Evolutionary conservation across 139 green algal species (phyloP).

Genomic region (Yamagishiella unicocca): DNA sequence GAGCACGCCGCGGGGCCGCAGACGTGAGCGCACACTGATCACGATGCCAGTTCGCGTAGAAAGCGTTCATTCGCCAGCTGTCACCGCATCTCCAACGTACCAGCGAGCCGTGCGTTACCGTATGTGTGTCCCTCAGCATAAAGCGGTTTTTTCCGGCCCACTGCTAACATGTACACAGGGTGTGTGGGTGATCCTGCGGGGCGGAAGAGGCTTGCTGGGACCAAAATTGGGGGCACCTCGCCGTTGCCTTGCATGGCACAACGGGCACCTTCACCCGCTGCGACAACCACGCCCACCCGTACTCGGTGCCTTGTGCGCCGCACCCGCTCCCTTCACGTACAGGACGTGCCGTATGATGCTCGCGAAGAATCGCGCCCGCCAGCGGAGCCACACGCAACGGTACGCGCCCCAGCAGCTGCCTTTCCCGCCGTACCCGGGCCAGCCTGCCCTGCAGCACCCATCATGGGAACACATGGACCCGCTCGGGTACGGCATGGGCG

Average conservation of each 20-base stretch:
- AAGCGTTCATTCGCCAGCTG: no score
- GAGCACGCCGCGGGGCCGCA: no score
- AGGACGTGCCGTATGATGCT: slow-evolving; percentile 35
- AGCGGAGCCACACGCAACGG: not conserved
- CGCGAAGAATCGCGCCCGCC: slow-evolving; percentile 29
- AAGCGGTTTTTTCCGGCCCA: no score
- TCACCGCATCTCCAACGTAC: no score
- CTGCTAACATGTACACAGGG: no score
- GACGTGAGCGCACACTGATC: no score
- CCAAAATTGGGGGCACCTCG: not conserved
- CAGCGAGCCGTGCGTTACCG: no score
- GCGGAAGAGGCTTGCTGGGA: not conserved
- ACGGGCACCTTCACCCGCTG: not conserved
- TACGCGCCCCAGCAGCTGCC: not conserved
- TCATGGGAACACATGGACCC: not conserved
- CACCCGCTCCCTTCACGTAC: not conserved
- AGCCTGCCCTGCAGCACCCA: not conserved
- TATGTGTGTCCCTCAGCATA: no score
- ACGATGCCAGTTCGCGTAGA: no score
- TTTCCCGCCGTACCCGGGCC: not conserved
- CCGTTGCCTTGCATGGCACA: not conserved
- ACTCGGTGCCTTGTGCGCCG: not conserved
- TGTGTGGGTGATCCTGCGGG: not conserved
- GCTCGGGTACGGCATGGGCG: not conserved
- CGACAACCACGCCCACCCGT: not conserved